Base-by-base conservation (phyloP, 2,329 filamentous ascomycete species). In the Trichoderma arundinaceum region DNA sequence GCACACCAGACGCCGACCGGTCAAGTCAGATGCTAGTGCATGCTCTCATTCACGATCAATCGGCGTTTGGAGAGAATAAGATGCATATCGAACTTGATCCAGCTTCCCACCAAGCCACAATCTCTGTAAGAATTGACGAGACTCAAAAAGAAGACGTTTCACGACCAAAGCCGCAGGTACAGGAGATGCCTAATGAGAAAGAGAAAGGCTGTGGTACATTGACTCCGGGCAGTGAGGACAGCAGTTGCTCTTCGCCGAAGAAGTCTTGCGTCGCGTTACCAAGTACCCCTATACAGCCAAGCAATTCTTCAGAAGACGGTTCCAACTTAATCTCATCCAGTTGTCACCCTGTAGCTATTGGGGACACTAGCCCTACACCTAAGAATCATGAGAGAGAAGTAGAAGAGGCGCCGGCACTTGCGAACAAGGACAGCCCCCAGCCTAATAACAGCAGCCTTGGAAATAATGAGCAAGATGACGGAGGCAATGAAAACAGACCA, bases 91-190 rank as follows among this genome's bases (percentile, higher is more conserved):
- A 48, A 17, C 17, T 46, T 8, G 39, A 17, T 12, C 7, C 32
- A 35, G 9, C 12, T 49, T 10, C 33, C 28, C 8, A 62, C 67
- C 12, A 58, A 28, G 3, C 15, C 2, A 12, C 22, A 15, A 8
- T 17, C 35, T 7, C 46, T 49, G 12, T 43, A n/a, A 4, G 54
- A 19, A 43, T 43, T 7, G n/a, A 46, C n/a, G 35, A 60, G 39
- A 1, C 39, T 12, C 3, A 44, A 4, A 39, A 67, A 12, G 68
- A 69, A 32, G 58, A 51, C 32, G 35, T 66, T 48, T 32, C 54
- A 6, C 75, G 74, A 58, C 74, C 73, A 7, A 77, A 78, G 64
- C 72, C 72, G 8, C 69, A 72, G 2, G 70, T 69, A 1, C 75
- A 77, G 46, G 74, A 76, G 51, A 68, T 66, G 0, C 33, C 75